Percentiles rank a stretch among this genome's conserved stretches.
phyloP scores from a whole-genome alignment of 179 eudicot species.

The Patellifolia procumbens region DNA sequence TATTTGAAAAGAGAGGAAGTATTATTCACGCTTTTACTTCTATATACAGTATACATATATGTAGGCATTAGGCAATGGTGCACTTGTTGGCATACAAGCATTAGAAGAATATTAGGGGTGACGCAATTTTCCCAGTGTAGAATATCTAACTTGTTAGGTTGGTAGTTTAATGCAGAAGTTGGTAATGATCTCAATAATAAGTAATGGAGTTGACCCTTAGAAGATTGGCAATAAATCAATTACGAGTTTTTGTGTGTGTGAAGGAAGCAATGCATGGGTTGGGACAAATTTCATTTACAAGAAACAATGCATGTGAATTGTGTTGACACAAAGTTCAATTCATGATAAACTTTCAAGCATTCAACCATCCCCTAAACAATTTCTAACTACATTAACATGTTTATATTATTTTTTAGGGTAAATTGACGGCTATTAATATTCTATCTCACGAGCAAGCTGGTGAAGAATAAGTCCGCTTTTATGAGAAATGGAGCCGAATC shows the following conservation, averaged over 20 bases:
- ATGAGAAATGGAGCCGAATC: too few relatives aligned
- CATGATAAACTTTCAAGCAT: not conserved
- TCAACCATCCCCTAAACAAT: too few relatives aligned
- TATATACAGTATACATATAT: too few relatives aligned
- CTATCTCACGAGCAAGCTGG: too few relatives aligned
- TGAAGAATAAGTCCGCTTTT: too few relatives aligned
- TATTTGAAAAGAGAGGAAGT: too few relatives aligned
- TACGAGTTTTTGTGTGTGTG: not conserved
- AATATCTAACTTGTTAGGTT: not conserved
- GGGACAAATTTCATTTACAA: constrained; percentile 5
- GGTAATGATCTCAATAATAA: not conserved
- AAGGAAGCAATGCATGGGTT: constrained; percentile 5
- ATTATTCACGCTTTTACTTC: not conserved
- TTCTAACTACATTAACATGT: too few relatives aligned
- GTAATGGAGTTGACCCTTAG: constrained; percentile 13
- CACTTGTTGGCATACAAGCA: constrained; percentile 1
- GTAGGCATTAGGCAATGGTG: not conserved
- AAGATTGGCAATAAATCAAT: constrained; percentile 18
- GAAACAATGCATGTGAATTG: not conserved
- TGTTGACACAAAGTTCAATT: not conserved
- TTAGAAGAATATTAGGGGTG: not conserved
- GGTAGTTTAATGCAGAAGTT: not conserved
- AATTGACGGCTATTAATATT: too few relatives aligned
- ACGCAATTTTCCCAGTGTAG: not conserved
- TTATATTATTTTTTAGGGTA: too few relatives aligned